These are phyloP conservation scores for Rhizopogon hawkerae DNA, from an alignment of 1,284 basidiomycete genomes.

Conservation along the genomic window DNA sequence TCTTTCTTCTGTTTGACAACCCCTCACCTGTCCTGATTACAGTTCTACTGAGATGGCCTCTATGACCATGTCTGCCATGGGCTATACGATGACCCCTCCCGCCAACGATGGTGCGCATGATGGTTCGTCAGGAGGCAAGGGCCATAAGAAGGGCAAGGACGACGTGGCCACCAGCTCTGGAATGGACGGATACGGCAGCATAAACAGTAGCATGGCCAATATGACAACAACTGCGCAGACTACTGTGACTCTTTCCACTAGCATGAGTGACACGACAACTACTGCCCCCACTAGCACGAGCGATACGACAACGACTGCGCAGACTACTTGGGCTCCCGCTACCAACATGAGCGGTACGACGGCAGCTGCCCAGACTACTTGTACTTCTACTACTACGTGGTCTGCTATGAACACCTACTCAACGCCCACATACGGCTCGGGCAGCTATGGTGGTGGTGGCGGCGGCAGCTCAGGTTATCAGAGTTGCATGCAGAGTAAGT, in stretches of 20 bases:
- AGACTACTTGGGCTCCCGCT: background rate
- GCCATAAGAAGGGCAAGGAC: background rate
- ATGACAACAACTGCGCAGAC: background rate
- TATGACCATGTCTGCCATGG: background rate
- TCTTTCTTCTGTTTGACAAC: background rate
- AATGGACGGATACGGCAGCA: background rate
- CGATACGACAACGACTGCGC: background rate
- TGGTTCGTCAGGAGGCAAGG: conserved; percentile 3
- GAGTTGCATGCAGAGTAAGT: conserved; percentile 61
- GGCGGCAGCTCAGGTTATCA: conserved; percentile 42
- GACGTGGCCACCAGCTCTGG: background rate
- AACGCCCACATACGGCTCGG: conserved; percentile 56
- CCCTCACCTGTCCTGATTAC: background rate
- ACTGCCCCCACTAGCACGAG: background rate
- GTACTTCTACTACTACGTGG: conserved; percentile 18
- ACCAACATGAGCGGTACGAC: conserved; percentile 1
- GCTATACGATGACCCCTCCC: background rate
- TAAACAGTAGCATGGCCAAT: background rate
- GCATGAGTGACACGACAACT: background rate
- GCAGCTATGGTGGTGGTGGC: conserved; percentile 48
- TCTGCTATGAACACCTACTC: conserved; percentile 29
- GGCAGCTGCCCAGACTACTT: conserved; percentile 8
- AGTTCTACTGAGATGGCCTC: conserved; percentile 1
- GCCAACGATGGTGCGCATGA: conserved; percentile 1
- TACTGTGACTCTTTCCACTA: background rate